A percentile compares a stretch with the other conserved stretches of the same genome.
These are phyloP conservation scores for Pseudomonodictys pantanalensis DNA, from an alignment of 495 filamentous ascomycete species.

Conservation along the genomic window DNA sequence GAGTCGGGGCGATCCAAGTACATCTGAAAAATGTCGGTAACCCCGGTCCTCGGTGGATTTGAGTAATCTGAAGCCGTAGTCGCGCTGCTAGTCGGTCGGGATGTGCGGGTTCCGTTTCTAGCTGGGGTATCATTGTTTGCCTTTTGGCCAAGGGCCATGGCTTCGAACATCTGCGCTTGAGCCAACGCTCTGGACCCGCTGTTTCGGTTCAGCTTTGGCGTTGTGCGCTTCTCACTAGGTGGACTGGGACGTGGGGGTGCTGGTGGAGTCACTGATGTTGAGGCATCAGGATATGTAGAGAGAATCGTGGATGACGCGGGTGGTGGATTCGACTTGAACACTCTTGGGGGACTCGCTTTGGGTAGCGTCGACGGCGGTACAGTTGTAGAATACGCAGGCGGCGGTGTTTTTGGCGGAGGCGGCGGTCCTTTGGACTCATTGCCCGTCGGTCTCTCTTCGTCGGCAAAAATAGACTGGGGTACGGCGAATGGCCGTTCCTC, in stretches of 20 bases:
- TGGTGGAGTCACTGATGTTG: background rate
- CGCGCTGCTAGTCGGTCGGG: background rate
- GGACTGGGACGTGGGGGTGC: background rate
- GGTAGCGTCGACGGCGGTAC: no score
- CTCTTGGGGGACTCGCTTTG: no score
- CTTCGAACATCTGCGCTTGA: slow-evolving; percentile 26
- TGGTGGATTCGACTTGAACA: no score
- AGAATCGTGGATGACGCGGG: background rate
- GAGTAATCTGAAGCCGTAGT: slow-evolving; percentile 2
- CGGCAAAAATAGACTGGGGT: background rate
- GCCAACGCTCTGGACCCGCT: slow-evolving; percentile 17
- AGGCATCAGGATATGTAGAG: background rate
- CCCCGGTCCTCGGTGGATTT: background rate
- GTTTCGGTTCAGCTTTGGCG: slow-evolving; percentile 12
- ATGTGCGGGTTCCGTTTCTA: background rate
- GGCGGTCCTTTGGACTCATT: background rate
- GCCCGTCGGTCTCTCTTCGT: no score
- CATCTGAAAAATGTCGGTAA: background rate
- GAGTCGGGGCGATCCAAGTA: slow-evolving; percentile 3
- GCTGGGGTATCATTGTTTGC: background rate
- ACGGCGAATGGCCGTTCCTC: background rate
- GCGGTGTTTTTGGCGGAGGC: slow-evolving; percentile 11
- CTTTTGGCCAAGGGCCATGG: slow-evolving; percentile 1
- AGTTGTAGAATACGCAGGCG: slow-evolving; percentile 4
- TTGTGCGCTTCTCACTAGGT: slow-evolving; percentile 7